Base-by-base conservation (phyloP, 345 rosid species). In the Acer yangbiense region DNA sequence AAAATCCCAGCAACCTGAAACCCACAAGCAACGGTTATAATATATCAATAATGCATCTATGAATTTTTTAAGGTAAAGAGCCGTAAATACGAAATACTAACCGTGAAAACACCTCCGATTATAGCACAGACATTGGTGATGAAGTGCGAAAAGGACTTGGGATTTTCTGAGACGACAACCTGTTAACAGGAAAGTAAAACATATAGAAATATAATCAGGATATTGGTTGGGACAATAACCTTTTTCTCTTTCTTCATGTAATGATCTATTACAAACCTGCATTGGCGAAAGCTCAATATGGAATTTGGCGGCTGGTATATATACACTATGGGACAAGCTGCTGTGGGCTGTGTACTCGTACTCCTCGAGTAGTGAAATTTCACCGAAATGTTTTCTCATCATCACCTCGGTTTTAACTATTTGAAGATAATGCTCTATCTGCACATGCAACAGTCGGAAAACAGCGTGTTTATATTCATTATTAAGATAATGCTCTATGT, bases 391-490 rank as follows among this genome's bases (percentile, higher is more conserved):
- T 76, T 83, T 85, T 81, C 86, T 80, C 10, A 86, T 89, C 55
- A 86, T 71, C 72, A 97, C 96, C 90, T 97, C 98, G 0, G 98
- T 91, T 86, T 97, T 97, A 52, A 97, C 98, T 65, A 93, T 54
- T 83, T 94, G 99, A 78, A 97, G 98, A 82, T 97, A 97, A 84
- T 97, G 99, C 83, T 97, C 99, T 69, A 93, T 91, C 99, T 97
- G 98, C 86, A 83, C 77, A 71, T 20, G 44, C 58, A 71, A 80
- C 21, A 27, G 23, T 55, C 41, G 72, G 55, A 32, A 65, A 58
- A 20, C 75, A 35, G 41, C 12, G 11, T 0, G 25, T 23, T 7
- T 8, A 14, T 35, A 57, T 18, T 17, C 48, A 35, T 9, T 48
- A 35, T 9, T 48, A 10, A 63, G 18, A 72, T 7, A 57, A 20